These are phyloP conservation scores for Ophidiomyces ophidiicola DNA, from an alignment of 2,329 filamentous ascomycete genomes.

Conservation along the genomic window DNA sequence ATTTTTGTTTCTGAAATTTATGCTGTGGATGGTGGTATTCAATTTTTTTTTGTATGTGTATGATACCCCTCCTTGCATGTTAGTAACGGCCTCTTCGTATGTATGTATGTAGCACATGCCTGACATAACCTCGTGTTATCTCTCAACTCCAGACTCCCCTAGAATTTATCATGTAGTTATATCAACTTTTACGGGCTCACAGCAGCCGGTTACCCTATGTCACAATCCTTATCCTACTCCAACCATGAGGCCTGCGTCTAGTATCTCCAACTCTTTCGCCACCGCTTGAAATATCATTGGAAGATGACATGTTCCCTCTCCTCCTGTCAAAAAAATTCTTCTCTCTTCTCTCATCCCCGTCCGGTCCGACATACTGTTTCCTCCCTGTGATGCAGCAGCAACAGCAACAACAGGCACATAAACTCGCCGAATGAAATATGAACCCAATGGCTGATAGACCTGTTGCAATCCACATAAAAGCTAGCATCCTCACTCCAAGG, in stretches of 20 bases:
- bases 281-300: neutral
- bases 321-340: conserved; percentile 2
- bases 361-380: neutral
- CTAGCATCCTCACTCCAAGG: conserved; percentile 64
- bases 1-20: conserved; percentile 8
- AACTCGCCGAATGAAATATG: conserved; percentile 52
- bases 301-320: conserved; percentile 2
- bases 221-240: conserved; percentile 6
- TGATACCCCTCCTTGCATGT: conserved; percentile 5
- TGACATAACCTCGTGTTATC: no score
- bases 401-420: conserved; percentile 54
- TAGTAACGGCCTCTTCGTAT: no score
- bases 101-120: no score
- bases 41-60: conserved; percentile 2
- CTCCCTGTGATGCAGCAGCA: conserved; percentile 21
- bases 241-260: conserved; percentile 5
- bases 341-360: neutral
- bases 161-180: no score
- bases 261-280: conserved; percentile 4
- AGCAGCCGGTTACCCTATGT: neutral
- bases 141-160: no score
- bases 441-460: conserved; percentile 57
- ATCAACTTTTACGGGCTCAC: no score
- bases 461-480: conserved; percentile 77
- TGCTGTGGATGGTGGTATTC: neutral